Base-by-base conservation (phyloP, 2,329 filamentous ascomycete species). In the Penicillium sp. region DNA sequence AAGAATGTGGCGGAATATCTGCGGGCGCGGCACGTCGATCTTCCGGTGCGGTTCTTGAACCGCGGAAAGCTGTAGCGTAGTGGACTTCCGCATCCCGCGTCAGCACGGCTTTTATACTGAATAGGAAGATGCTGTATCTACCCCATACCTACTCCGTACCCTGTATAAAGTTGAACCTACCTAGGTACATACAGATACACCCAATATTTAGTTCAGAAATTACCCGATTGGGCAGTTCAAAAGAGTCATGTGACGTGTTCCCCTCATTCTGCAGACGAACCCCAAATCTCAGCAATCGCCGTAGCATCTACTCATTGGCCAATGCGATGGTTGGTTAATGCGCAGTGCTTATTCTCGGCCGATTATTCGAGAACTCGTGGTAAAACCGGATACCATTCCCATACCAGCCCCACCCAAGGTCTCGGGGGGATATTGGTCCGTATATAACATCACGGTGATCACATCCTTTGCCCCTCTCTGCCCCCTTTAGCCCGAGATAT, bases 1-100 rank as follows among this genome's bases (percentile, higher is more conserved):
- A 75, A 75, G 66, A 75, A 74, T 57, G 64, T 72, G 46, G 72
- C 70, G 14, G 72, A 75, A 50, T 75, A 66, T 54, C 53, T 75
- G 49, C 63, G 73, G 24, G 62, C 65, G 10, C 64, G 70, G 38
- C 62, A 67, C 58, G 71, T 75, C 22, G 69, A 72, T 60, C 61
- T 75, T 11, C 73, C 73, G 2, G 55, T 64, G 18, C 65, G 59
- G 51, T 74, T 74, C 54, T 56, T 74, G 31, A 67, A 65, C 22
- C 61, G 62, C 22, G 62, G 62, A 2, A 65, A 64, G 50, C 45
- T 71, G 27, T 71, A 58, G 45, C 70, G 27, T 71, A 58, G 45
- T 5, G 16, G 21, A 14, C 2, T 44, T 18, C 14, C 36, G 11
- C 36, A 3, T 8, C 5, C 24, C 24, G 24, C 24, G 24, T 27